A percentile compares a stretch with the other conserved stretches of the same genome.
phyloP scores from a whole-genome alignment of 768 basidiomycete genomes.

The Naganishia vaughanmartiniae region DNA sequence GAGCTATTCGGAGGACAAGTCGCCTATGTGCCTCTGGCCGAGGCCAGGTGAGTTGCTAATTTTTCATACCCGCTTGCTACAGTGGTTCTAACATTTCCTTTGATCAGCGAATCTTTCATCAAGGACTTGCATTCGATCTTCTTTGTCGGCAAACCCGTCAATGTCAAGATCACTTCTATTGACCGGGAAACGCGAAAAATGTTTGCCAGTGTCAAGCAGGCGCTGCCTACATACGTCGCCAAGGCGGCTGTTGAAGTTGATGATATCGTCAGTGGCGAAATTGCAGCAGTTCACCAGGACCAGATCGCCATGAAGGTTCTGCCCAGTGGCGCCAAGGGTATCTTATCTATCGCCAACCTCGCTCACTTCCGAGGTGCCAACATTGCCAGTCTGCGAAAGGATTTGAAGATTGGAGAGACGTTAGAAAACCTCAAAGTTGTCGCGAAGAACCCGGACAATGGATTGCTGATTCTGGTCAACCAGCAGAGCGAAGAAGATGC shows the following conservation, averaged over 20 bases:
- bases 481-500: conserved; percentile 30
- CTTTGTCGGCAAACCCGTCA: conserved; percentile 74
- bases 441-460: conserved; percentile 78
- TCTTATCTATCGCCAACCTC: conserved; percentile 82
- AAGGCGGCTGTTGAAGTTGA: conserved; percentile 46
- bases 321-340: conserved; percentile 68
- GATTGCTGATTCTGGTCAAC: conserved; percentile 65
- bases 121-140: conserved; percentile 60
- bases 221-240: conserved; percentile 55
- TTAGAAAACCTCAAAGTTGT: conserved; percentile 81
- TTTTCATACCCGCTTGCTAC: conserved; percentile 4
- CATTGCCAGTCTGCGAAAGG: conserved; percentile 63
- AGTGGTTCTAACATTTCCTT: conserved; percentile 53
- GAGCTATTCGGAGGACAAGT: conserved; percentile 88
- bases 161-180: conserved; percentile 72
- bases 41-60: conserved; percentile 64
- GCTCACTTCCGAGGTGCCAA: conserved; percentile 73
- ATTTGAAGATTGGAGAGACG: conserved; percentile 66
- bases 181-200: conserved; percentile 65
- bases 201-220: conserved; percentile 82
- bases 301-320: conserved; percentile 73
- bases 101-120: conserved; percentile 62
- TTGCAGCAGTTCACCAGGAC: conserved; percentile 81
- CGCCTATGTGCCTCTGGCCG: conserved; percentile 73
- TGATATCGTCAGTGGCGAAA: conserved; percentile 42